Evolutionary conservation across 192 early-diverging fungal species (phyloP), one percentile per base, ranked within the genome.

Genomic region (Backusella tarrabulga): DNA sequence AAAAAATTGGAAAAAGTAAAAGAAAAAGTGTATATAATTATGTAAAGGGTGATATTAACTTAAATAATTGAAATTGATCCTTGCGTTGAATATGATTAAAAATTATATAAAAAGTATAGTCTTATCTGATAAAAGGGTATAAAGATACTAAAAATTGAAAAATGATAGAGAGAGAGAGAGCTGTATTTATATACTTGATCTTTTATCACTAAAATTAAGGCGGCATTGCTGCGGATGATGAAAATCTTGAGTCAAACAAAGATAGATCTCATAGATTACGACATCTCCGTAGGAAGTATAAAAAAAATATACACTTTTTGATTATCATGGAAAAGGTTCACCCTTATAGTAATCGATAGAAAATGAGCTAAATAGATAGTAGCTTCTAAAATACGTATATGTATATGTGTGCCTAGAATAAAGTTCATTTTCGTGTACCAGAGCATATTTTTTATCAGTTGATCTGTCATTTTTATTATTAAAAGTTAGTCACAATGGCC

Each of bases 401-500:
- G 21, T 63, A 26, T 12, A 63, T 63, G 12, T 63, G 56, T 63
- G 21, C 11, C 9, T 63, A 63, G 9, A 63, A 12, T 26, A 63
- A 63, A 29, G 23, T 63, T 63, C 8, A 3, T 32, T 29, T 63
- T 29, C 23, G 23, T 60, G 4, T 21, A 26, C 23, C 26, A 15
- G 4, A 63, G 12, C 23, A 63, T 63, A 23, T 21, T n/a, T 9
- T 63, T 7, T 63, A 63, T 63, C 56, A 63, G 11, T 63, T 63
- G 56, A 63, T 63, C 56, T 63, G 56, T 63, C 56, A 63, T 26
- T 63, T 50, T 63, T 63, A 63, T 14, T 12, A 63, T 63, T 63
- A 63, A 63, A 63, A 63, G 23, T 11, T 23, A 63, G 56, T 29
- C 56, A 63, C 56, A 63, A 29, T 63, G 4, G 8, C 7, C 0